Percentiles rank a stretch among this genome's conserved stretches.
These are phyloP conservation scores for Calonectria pseudoturangicola DNA, from an alignment of 2,329 filamentous ascomycete genomes.

Conservation along the genomic window DNA sequence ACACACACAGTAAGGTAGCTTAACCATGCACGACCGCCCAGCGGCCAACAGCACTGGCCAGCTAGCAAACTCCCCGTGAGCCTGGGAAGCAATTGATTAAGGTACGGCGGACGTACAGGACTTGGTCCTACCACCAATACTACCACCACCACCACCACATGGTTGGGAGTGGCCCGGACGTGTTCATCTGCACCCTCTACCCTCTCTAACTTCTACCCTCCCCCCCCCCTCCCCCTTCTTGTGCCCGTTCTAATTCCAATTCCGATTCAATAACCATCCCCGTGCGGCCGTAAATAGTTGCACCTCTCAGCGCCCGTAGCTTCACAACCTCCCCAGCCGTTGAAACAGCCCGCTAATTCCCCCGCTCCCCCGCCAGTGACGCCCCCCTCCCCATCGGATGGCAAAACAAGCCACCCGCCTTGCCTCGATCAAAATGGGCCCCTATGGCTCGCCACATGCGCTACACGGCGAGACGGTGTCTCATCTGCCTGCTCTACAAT, in stretches of 20 bases:
- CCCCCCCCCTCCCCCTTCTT: neutral
- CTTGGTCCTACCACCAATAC: too few species aligned
- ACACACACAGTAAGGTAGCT: neutral
- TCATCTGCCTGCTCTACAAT: conserved; percentile 15
- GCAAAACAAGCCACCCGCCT: conserved; percentile 25
- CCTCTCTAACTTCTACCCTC: too few species aligned
- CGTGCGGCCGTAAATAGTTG: neutral
- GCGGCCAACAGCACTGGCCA: conserved; percentile 11
- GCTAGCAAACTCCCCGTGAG: neutral
- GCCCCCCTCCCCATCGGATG: neutral
- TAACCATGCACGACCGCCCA: neutral
- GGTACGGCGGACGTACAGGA: neutral
- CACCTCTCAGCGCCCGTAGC: neutral
- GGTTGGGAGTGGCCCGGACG: neutral
- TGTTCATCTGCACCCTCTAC: neutral
- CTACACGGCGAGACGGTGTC: neutral
- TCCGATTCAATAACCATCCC: neutral
- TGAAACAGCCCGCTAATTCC: neutral
- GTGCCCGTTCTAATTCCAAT: too few species aligned
- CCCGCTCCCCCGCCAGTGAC: neutral
- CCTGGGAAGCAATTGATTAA: conserved; percentile 7
- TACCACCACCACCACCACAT: neutral
- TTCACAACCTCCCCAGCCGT: neutral
- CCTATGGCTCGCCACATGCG: conserved; percentile 24
- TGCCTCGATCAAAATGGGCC: neutral